phyloP scores from a whole-genome alignment of 2,329 filamentous ascomycete genomes.

The Talaromyces islandicus region DNA sequence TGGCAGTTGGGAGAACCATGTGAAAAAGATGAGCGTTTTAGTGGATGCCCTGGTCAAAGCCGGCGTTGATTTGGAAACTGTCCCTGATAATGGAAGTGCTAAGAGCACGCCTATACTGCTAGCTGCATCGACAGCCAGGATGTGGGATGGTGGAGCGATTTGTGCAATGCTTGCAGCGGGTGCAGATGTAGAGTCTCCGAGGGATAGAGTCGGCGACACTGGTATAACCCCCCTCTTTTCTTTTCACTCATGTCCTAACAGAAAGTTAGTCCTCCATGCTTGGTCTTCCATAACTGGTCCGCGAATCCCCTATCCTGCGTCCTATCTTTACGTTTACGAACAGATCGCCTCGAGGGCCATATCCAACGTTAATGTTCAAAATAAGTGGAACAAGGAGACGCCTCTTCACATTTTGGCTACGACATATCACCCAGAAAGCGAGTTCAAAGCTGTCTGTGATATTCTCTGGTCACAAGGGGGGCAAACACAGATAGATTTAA shows the following conservation, averaged over 20 bases:
- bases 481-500: constrained; percentile 14
- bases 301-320: constrained; percentile 18
- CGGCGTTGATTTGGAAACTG: constrained; percentile 14
- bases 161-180: constrained; percentile 16
- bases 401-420: constrained; percentile 18
- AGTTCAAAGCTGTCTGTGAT: constrained; percentile 18
- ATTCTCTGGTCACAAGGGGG: constrained; percentile 14
- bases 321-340: constrained; percentile 16
- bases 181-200: constrained; percentile 15
- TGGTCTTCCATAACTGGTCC: constrained; percentile 18
- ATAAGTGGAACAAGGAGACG: constrained; percentile 16
- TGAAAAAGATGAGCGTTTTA: constrained; percentile 12
- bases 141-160: constrained; percentile 20
- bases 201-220: constrained; percentile 13
- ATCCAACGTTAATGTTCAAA: constrained; percentile 14
- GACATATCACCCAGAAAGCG: constrained; percentile 17
- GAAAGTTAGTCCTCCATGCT: constrained; percentile 16
- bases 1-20: constrained; percentile 19
- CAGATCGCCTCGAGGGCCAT: constrained; percentile 13
- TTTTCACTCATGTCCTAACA: neutral
- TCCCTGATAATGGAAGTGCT: constrained; percentile 12
- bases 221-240: neutral
- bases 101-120: constrained; percentile 17
- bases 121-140: constrained; percentile 16
- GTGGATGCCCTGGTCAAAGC: constrained; percentile 12